Conservation (phyloP, 495 filamentous ascomycete genomes). For the Massariosphaeria phaeospora region DNA sequence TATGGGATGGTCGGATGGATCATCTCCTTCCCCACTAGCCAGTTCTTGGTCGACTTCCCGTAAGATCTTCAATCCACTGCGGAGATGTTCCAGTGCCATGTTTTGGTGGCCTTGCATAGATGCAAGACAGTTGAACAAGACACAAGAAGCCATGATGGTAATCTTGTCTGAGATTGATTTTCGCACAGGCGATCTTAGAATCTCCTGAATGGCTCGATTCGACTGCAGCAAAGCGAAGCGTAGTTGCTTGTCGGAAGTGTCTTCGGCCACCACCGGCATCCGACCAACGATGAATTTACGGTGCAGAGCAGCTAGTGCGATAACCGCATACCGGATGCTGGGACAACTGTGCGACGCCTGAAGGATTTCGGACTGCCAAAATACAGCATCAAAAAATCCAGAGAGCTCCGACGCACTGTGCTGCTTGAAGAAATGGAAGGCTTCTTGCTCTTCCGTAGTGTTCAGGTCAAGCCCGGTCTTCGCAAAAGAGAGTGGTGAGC, state of each 20-base stretch:
- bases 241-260: constrained; percentile 18
- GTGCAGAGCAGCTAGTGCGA: constrained; percentile 41
- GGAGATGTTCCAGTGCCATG: constrained; percentile 25
- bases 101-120: constrained; percentile 27
- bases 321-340: constrained; percentile 43
- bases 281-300: constrained; percentile 17
- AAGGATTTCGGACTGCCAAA: constrained; percentile 44
- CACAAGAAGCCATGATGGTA: constrained; percentile 15
- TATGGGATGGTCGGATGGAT: constrained; percentile 9
- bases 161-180: constrained; percentile 16
- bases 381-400: constrained; percentile 41
- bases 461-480: background rate
- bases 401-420: constrained; percentile 39
- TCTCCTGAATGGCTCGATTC: constrained; percentile 24
- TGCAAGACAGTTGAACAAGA: constrained; percentile 26
- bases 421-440: constrained; percentile 41
- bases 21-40: background rate
- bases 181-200: constrained; percentile 2
- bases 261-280: constrained; percentile 19
- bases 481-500: background rate
- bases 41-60: constrained; percentile 16
- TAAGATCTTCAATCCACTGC: constrained; percentile 22
- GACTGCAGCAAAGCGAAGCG: constrained; percentile 26
- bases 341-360: constrained; percentile 41
- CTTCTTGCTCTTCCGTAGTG: constrained; percentile 37